Evolutionary conservation across 208 protist species (phyloP), one percentile per base, ranked within the genome.

Genomic region (Wallacemonas sp.): DNA sequence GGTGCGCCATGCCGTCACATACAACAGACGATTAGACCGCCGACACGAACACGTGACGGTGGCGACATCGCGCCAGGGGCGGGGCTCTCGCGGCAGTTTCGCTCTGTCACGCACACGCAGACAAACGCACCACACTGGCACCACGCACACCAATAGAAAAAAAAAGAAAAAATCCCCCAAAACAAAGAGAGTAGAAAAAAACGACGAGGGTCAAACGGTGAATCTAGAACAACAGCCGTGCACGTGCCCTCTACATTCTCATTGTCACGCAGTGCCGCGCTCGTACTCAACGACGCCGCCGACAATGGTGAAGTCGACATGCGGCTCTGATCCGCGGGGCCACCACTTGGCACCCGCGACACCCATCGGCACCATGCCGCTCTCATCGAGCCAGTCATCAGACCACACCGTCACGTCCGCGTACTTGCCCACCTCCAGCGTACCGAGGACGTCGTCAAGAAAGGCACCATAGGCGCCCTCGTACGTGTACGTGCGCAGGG

Each of bases 341-440:
- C 79, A 85, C 79, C 79, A 85, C n/a, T 62, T 48, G 44, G 70
- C 60, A 32, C 54, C 53, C 6, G 36, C 44, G 22, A 78, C 70
- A 0, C 66, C 70, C 58, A 78, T 58, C 29, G 65, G 52, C 34
- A 53, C 59, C 52, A 59, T 53, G 46, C 38, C 54, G 15, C 50
- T 66, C 37, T 52, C 54, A 30, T 84, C 78, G 5, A 80, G 69
- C 60, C 57, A 74, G 59, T 84, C 78, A 48, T 64, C 80, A 13
- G 76, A 74, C 67, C 79, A 81, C 32, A 91, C 63, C n/a, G 70
- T 76, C 34, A 92, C 44, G 33, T 92, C 85, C 6, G 76, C 85
- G 13, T 71, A 80, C 63, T 87, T 84, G 30, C 78, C 77, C 63
- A 78, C 68, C 57, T 88, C 83, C 5, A 92, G 42, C 2, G 66